These are phyloP conservation scores for Blastobotrys parvus DNA, from an alignment of 805 yeast genomes.

Conservation along the genomic window DNA sequence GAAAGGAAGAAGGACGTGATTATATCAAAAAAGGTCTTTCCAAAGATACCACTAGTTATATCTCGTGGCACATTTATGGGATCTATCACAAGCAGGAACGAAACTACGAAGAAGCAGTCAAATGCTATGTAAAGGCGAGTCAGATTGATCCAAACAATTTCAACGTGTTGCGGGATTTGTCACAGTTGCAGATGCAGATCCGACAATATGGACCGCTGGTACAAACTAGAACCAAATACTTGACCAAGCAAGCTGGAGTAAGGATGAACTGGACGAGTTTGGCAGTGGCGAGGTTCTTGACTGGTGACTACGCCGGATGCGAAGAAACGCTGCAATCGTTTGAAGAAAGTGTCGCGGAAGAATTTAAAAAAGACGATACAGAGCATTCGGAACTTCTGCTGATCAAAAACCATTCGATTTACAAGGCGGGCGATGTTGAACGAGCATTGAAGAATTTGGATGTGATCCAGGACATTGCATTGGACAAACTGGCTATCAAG, in stretches of 20 bases:
- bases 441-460: constrained; percentile 56
- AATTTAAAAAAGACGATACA: constrained; percentile 32
- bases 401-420: constrained; percentile 61
- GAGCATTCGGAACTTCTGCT: constrained; percentile 78
- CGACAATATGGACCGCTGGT: constrained; percentile 62
- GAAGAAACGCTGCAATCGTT: constrained; percentile 64
- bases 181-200: constrained; percentile 69
- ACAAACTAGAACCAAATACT: constrained; percentile 54
- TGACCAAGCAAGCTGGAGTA: constrained; percentile 70
- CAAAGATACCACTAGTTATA: constrained; percentile 53
- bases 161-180: constrained; percentile 73
- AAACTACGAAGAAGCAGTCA: constrained; percentile 67
- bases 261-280: constrained; percentile 86
- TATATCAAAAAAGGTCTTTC: constrained; percentile 54
- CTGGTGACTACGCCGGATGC: constrained; percentile 58
- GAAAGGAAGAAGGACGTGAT: constrained; percentile 53
- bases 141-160: constrained; percentile 72
- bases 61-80: constrained; percentile 80
- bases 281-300: constrained; percentile 78
- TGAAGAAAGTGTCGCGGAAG: constrained; percentile 65
- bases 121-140: constrained; percentile 66
- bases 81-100: constrained; percentile 65
- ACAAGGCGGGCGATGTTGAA: constrained; percentile 52
- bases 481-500: constrained; percentile 51
- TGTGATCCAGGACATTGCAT: constrained; percentile 43